Base-by-base conservation (phyloP, 1,139 yeast genomes). In the Saccharomyces pastorianus region DNA sequence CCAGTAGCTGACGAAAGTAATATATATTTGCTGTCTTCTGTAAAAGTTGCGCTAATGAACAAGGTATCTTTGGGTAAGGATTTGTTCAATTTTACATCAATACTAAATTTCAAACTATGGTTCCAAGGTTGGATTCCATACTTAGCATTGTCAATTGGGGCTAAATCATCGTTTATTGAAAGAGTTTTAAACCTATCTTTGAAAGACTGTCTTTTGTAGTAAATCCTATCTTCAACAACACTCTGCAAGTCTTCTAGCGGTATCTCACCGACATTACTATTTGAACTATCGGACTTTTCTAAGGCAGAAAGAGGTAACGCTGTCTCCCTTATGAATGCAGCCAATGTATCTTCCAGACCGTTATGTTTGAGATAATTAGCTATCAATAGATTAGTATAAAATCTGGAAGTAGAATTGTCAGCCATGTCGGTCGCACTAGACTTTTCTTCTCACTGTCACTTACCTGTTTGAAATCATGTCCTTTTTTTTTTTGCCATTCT, bases 281-380 rank as follows among this genome's bases (percentile, higher is more conserved):
- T 53, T 48, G 2, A 46, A 52, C 13, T 49, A 42, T 14, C 48
- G 34, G n/a, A 51, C 49, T 31, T 58, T 46, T 17, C 49, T 23
- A 57, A 55, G 14, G 57, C 57, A 8, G 55, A 58, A 9, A 56
- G 66, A 2, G 77, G 73, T 28, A 68, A 62, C 0, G 78, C 78
- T 26, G 76, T 66, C 52, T 82, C 86, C 20, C 62, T 59, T 57
- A 82, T 79, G 54, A 84, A 79, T 7, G 72, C 65, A 13, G 67
- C 66, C 9, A 84, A 68, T 0, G 91, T 81, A 0, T 71, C 69
- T 0, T 56, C 57, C 51, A 74, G 76, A 0, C 80, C 79, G 46
- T 81, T 75, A 20, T 73, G 69, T 46, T 73, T 66, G 14, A 85
- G 73, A 60, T 78, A 85, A 31, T 81, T 80, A 0, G 87, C 88